These are phyloP conservation scores for Lentithecium fluviatile DNA, from an alignment of 495 filamentous ascomycete species.

Conservation along the genomic window DNA sequence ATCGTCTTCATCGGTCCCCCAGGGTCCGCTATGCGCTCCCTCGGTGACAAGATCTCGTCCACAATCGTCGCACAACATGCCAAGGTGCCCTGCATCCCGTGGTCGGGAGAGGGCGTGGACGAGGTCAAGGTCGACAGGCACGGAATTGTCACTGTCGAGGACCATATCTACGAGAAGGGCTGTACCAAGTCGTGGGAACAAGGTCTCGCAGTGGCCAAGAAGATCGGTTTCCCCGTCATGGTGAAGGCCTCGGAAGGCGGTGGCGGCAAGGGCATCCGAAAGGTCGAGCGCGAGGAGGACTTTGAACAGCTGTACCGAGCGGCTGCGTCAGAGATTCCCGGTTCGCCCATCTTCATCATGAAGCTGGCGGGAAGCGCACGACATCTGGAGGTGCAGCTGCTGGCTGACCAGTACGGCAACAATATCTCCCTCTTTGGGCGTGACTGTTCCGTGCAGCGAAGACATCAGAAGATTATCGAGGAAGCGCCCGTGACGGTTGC, in stretches of 20 bases:
- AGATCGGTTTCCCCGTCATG: conserved; percentile 99
- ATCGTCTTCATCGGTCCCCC: conserved; percentile 99
- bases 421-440: conserved; percentile 98
- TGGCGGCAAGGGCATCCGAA: conserved; percentile 98
- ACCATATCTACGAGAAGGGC: conserved; percentile 83
- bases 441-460: conserved; percentile 97
- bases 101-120: conserved; percentile 91
- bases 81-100: conserved; percentile 94
- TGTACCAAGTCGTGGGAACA: conserved; percentile 87
- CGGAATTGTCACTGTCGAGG: conserved; percentile 88
- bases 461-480: conserved; percentile 99
- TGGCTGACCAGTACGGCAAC: conserved; percentile 99
- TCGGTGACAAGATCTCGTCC: conserved; percentile 99
- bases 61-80: conserved; percentile 99
- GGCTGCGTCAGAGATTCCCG: conserved; percentile 96
- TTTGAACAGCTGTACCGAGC: conserved; percentile 88
- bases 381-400: conserved; percentile 94
- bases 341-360: conserved; percentile 99
- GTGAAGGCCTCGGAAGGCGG: conserved; percentile 99
- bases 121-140: conserved; percentile 73
- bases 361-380: conserved; percentile 95
- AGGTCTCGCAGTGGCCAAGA: conserved; percentile 77
- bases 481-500: conserved; percentile 97
- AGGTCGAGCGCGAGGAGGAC: conserved; percentile 81
- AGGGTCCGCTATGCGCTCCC: conserved; percentile 95